These are phyloP conservation scores for Fomitiporia mediterranea DNA, from an alignment of 1,284 basidiomycete genomes.

Conservation along the genomic window DNA sequence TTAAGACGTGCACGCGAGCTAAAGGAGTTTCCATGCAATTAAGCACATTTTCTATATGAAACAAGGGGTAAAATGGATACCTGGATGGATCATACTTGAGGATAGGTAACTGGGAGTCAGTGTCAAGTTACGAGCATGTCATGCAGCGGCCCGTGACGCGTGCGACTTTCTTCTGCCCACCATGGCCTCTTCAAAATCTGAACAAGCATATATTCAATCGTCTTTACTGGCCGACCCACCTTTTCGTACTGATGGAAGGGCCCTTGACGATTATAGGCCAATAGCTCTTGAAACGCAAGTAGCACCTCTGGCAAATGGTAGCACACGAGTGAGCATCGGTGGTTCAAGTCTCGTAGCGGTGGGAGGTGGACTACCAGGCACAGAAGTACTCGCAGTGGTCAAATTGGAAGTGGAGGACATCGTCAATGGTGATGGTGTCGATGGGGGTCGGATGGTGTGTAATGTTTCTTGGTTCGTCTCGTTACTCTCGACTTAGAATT, in stretches of 20 bases:
- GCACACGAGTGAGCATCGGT: slow-evolving; percentile 66
- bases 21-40: background rate
- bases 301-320: slow-evolving; percentile 73
- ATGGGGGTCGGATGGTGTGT: slow-evolving; percentile 58
- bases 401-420: slow-evolving; percentile 67
- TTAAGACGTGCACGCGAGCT: slow-evolving; percentile 14
- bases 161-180: background rate
- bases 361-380: slow-evolving; percentile 44
- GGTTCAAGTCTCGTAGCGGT: slow-evolving; percentile 43
- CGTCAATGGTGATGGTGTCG: slow-evolving; percentile 41
- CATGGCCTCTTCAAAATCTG: slow-evolving; percentile 59
- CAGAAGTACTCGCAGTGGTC: slow-evolving; percentile 62
- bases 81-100: slow-evolving; percentile 9
- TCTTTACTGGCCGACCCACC: slow-evolving; percentile 53
- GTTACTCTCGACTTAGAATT: slow-evolving; percentile 2
- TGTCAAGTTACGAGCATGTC: background rate
- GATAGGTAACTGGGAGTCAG: slow-evolving; percentile 5
- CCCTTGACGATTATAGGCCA: slow-evolving; percentile 54
- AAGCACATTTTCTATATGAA: background rate
- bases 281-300: slow-evolving; percentile 73
- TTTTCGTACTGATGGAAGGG: slow-evolving; percentile 63
- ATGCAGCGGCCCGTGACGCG: background rate
- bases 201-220: slow-evolving; percentile 66
- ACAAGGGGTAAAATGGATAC: background rate
- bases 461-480: slow-evolving; percentile 66